Evolutionary conservation across 2,329 filamentous ascomycete genomes (phyloP).

Genomic region (Botryotinia globosa): DNA sequence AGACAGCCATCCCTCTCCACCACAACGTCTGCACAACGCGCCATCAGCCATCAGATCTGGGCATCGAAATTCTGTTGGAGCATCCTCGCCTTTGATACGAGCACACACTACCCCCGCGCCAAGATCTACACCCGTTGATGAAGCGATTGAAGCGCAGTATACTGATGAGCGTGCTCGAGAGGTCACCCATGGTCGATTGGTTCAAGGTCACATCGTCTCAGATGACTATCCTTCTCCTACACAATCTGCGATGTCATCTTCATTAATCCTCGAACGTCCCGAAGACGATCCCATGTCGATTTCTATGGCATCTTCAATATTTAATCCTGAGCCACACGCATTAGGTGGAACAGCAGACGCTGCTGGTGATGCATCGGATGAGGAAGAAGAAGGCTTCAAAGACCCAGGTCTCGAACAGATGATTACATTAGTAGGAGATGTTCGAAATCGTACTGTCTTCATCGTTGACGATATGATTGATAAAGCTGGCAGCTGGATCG

Average conservation of each 20-base stretch:
- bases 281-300: constrained; percentile 75
- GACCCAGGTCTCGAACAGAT: constrained; percentile 84
- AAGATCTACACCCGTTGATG: constrained; percentile 32
- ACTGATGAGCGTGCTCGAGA: constrained; percentile 76
- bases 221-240: constrained; percentile 84
- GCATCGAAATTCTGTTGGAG: constrained; percentile 20
- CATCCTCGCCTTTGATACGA: constrained; percentile 29
- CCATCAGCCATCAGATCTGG: constrained; percentile 31
- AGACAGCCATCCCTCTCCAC: constrained; percentile 31
- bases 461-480: constrained; percentile 99
- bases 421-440: constrained; percentile 96
- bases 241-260: constrained; percentile 64
- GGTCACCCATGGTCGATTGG: constrained; percentile 84
- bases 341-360: constrained; percentile 84
- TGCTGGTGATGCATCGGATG: constrained; percentile 75
- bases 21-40: constrained; percentile 26
- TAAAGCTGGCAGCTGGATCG: constrained; percentile 94
- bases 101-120: constrained; percentile 26
- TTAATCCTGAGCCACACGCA: constrained; percentile 63
- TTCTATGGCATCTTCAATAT: constrained; percentile 73
- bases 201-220: constrained; percentile 93
- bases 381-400: constrained; percentile 86
- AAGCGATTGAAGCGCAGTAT: constrained; percentile 34
- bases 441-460: constrained; percentile 82
- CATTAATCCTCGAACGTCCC: constrained; percentile 48